Percentiles rank a stretch among this genome's conserved stretches.
Evolutionary conservation across 2,329 filamentous ascomycete species (phyloP).

Genomic region (Phyllachora maydis): DNA sequence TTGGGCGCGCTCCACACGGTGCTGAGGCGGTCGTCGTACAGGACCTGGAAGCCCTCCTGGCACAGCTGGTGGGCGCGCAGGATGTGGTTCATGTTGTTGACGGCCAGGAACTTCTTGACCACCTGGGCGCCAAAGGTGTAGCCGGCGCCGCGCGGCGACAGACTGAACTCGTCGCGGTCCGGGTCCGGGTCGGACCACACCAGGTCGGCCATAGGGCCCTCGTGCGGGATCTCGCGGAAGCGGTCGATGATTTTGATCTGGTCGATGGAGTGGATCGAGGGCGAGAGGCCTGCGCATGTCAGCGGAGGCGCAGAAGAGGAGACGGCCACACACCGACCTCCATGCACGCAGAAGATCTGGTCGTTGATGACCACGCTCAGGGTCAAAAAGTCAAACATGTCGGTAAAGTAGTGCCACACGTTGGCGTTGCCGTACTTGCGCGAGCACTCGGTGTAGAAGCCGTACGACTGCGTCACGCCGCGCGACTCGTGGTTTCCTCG

Average conservation of each 20-base stretch:
- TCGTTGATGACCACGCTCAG: slow-evolving; percentile 96
- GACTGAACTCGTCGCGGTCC: slow-evolving; percentile 91
- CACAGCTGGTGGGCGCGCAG: slow-evolving; percentile 95
- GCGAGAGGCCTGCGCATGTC: slow-evolving; percentile 41
- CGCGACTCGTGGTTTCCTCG: slow-evolving; percentile 95
- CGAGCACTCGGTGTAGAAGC: slow-evolving; percentile 95
- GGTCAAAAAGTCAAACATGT: slow-evolving; percentile 98
- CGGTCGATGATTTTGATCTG: slow-evolving; percentile 99
- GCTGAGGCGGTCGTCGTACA: slow-evolving; percentile 85
- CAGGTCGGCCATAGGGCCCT: slow-evolving; percentile 97
- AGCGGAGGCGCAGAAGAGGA: neutral
- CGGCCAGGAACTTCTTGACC: slow-evolving; percentile 91
- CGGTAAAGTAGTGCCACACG: slow-evolving; percentile 98
- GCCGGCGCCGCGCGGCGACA: slow-evolving; percentile 81
- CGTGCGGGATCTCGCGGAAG: slow-evolving; percentile 94
- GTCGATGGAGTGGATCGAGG: slow-evolving; percentile 92
- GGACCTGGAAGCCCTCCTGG: slow-evolving; percentile 91
- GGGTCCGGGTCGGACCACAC: slow-evolving; percentile 97
- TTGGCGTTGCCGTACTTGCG: slow-evolving; percentile 97
- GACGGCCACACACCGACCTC: slow-evolving; percentile 26
- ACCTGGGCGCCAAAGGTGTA: slow-evolving; percentile 97
- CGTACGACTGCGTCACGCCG: slow-evolving; percentile 95
- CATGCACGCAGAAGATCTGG: slow-evolving; percentile 97
- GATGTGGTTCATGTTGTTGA: slow-evolving; percentile 96
- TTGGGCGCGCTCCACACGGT: slow-evolving; percentile 98